Percentiles rank a stretch among this genome's conserved stretches.
phyloP scores from a whole-genome alignment of 352 stramenopile species.

The Thalassiosira delicatula region DNA sequence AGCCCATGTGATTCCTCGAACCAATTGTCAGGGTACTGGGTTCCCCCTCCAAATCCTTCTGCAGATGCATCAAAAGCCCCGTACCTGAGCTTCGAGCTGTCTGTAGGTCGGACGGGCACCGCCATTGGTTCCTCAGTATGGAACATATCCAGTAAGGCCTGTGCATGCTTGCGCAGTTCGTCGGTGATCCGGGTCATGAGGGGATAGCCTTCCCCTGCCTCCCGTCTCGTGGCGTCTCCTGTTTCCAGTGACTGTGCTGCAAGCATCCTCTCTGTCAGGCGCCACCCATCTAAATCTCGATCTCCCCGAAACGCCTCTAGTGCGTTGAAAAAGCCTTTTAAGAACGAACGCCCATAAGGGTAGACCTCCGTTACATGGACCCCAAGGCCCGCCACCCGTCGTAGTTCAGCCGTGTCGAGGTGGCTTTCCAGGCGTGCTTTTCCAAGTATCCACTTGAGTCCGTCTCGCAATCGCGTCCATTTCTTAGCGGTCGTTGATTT shows the following conservation, averaged over 20 bases:
- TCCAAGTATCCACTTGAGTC: conserved; percentile 26
- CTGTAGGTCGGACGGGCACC: background rate
- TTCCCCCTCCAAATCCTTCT: conserved; percentile 15
- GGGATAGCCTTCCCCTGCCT: background rate
- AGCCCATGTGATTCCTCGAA: conserved; percentile 8
- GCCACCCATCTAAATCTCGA: conserved; percentile 31
- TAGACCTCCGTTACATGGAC: conserved; percentile 33
- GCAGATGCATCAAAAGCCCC: conserved; percentile 21
- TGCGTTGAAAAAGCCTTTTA: conserved; percentile 32
- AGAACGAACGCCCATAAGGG: background rate
- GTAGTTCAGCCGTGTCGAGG: background rate
- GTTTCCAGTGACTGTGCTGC: background rate
- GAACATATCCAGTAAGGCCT: conserved; percentile 2
- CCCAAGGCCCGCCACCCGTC: conserved; percentile 9
- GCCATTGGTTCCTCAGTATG: background rate
- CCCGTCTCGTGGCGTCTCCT: background rate
- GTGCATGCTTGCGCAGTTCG: background rate
- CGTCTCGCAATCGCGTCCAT: too few relatives aligned
- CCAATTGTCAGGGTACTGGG: conserved; percentile 6
- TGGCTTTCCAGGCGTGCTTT: too few relatives aligned
- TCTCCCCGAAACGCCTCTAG: conserved; percentile 3
- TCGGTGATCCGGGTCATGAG: background rate
- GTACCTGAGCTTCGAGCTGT: conserved; percentile 17
- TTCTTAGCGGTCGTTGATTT: conserved; percentile 48
- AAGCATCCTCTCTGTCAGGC: background rate